Conservation (phyloP, 2,329 filamentous ascomycete species). For the Verticillium klebahnii region DNA sequence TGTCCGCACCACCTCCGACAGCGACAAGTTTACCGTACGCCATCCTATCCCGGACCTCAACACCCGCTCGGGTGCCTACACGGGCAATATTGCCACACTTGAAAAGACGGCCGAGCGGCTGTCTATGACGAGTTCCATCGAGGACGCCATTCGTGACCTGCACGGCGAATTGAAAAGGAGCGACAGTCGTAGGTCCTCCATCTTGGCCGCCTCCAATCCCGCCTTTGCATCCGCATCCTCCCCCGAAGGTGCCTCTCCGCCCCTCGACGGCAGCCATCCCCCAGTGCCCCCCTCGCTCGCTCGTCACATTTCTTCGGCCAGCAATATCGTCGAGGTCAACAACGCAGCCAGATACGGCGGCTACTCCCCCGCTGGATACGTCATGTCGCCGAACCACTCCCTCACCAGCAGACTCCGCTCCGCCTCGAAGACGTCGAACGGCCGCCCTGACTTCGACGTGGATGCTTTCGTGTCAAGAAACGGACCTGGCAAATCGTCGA, state of each 20-base stretch:
- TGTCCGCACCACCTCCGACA: slow-evolving; percentile 40
- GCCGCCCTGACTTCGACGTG: slow-evolving; percentile 36
- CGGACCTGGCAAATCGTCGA: slow-evolving; percentile 50
- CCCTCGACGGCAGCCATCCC: slow-evolving; percentile 16
- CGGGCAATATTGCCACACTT: slow-evolving; percentile 66
- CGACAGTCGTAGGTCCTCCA: slow-evolving; percentile 62
- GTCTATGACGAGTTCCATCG: slow-evolving; percentile 70
- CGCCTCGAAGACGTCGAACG: slow-evolving; percentile 45
- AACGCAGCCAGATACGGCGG: slow-evolving; percentile 62
- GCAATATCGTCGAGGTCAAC: slow-evolving; percentile 68
- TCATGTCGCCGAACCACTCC: slow-evolving; percentile 64
- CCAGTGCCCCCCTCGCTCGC: slow-evolving; percentile 19
- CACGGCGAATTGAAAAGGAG: slow-evolving; percentile 66
- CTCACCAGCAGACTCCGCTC: slow-evolving; percentile 52
- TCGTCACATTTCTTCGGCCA: slow-evolving; percentile 42
- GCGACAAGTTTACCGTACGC: slow-evolving; percentile 38
- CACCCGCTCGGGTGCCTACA: slow-evolving; percentile 56
- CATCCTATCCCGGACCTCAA: slow-evolving; percentile 61
- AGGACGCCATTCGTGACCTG: slow-evolving; percentile 70
- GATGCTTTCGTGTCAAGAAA: slow-evolving; percentile 41
- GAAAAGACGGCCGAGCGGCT: slow-evolving; percentile 73
- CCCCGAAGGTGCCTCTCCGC: slow-evolving; percentile 13
- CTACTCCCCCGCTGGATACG: slow-evolving; percentile 63
- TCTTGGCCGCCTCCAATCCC: slow-evolving; percentile 42
- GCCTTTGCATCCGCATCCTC: slow-evolving; percentile 11